Evolutionary conservation across 2,329 filamentous ascomycete species (phyloP).

Genomic region (Claviceps arundinis): DNA sequence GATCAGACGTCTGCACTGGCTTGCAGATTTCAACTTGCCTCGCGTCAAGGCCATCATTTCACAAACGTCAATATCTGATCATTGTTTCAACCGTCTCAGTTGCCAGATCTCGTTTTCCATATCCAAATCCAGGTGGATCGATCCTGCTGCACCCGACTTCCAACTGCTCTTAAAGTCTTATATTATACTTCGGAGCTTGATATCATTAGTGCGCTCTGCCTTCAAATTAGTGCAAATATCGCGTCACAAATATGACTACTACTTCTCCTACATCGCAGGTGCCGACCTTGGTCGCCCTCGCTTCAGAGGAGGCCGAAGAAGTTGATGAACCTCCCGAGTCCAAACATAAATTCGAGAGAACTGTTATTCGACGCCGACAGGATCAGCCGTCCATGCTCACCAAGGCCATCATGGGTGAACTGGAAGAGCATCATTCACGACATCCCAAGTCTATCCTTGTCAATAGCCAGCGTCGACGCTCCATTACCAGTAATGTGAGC

Average conservation of each 20-base stretch:
- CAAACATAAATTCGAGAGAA: conserved; percentile 31
- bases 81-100: background rate
- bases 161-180: background rate
- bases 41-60: background rate
- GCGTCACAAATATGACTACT: conserved; percentile 15
- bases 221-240: background rate
- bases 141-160: background rate
- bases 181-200: background rate
- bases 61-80: background rate
- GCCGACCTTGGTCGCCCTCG: conserved; percentile 20
- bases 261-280: conserved; percentile 13
- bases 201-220: background rate
- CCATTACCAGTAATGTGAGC: conserved; percentile 69
- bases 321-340: conserved; percentile 79
- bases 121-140: background rate
- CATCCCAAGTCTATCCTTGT: conserved; percentile 23
- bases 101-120: background rate
- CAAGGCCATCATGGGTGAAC: conserved; percentile 59
- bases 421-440: conserved; percentile 40
- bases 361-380: conserved; percentile 31
- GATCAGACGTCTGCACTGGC: conserved; percentile 12
- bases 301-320: conserved; percentile 56
- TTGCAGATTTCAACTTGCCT: conserved; percentile 13
- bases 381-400: conserved; percentile 75
- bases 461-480: conserved; percentile 38